Percentiles rank a stretch among this genome's conserved stretches.
phyloP scores from a whole-genome alignment of 257 asterid genomes.

The Forsythia viridissima region DNA sequence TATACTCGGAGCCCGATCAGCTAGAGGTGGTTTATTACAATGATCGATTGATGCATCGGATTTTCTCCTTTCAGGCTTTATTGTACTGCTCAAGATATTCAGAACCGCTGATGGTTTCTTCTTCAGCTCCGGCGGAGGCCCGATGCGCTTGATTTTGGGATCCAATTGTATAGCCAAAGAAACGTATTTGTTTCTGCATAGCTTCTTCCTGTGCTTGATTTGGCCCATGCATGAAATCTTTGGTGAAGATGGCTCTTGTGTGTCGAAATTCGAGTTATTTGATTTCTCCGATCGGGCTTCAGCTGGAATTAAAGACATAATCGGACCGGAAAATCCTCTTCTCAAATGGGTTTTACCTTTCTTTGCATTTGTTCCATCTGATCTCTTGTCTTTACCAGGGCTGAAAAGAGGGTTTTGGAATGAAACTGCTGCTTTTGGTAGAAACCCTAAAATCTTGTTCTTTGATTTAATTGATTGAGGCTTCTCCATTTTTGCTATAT shows the following conservation, averaged over 20 bases:
- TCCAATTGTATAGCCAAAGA: slow-evolving; percentile 24
- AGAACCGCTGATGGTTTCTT: slow-evolving; percentile 35
- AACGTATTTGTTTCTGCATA: slow-evolving; percentile 9
- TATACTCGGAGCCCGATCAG: slow-evolving; percentile 41
- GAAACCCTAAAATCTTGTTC: slow-evolving; percentile 39
- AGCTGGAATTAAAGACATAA: slow-evolving; percentile 33
- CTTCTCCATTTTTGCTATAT: slow-evolving; percentile 40
- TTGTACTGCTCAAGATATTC: slow-evolving; percentile 21
- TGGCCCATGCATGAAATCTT: slow-evolving; percentile 69
- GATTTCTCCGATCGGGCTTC: slow-evolving; percentile 38
- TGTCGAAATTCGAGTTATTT: slow-evolving; percentile 31
- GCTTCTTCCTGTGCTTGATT: slow-evolving; percentile 44
- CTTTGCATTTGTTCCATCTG: slow-evolving; percentile 8
- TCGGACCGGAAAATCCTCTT: slow-evolving; percentile 40
- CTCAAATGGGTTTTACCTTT: slow-evolving; percentile 24
- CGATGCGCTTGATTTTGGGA: slow-evolving; percentile 19
- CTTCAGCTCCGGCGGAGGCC: slow-evolving; percentile 29
- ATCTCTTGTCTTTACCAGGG: slow-evolving; percentile 37
- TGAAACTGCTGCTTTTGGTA: slow-evolving; percentile 44
- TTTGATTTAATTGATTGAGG: slow-evolving; percentile 25
- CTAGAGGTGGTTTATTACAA: slow-evolving; percentile 21
- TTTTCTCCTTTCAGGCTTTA: slow-evolving; percentile 26
- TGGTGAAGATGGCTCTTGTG: slow-evolving; percentile 58
- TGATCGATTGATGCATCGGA: slow-evolving; percentile 31
- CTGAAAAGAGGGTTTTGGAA: slow-evolving; percentile 48